Evolutionary conservation across 2,329 filamentous ascomycete genomes (phyloP).

Genomic region (Ascochyta rabiei): DNA sequence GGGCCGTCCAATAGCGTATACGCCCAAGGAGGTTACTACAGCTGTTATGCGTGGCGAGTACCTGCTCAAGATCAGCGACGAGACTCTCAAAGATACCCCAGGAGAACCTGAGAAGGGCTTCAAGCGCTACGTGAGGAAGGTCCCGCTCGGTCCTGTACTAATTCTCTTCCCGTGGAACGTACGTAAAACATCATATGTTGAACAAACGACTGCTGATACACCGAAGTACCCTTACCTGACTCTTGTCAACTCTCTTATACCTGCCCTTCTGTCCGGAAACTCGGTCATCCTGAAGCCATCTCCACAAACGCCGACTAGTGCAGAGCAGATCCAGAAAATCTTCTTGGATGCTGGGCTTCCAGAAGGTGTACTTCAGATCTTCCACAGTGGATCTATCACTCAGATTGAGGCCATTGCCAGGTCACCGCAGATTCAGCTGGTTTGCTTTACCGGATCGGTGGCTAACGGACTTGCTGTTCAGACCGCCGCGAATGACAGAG

Average conservation of each 20-base stretch:
- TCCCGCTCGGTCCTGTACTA: constrained; percentile 84
- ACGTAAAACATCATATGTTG: constrained; percentile 49
- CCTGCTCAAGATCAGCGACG: constrained; percentile 80
- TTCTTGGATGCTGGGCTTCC: constrained; percentile 84
- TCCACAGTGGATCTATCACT: constrained; percentile 81
- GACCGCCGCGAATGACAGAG: constrained; percentile 79
- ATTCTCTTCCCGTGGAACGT: constrained; percentile 97
- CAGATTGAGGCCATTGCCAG: constrained; percentile 80
- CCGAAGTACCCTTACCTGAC: constrained; percentile 90
- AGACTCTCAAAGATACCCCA: constrained; percentile 77
- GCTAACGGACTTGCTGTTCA: constrained; percentile 86
- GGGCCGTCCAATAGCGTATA: constrained; percentile 90
- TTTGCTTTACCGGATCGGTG: constrained; percentile 95
- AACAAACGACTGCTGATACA: constrained; percentile 21
- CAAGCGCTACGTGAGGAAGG: constrained; percentile 86
- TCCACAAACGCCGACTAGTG: constrained; percentile 91
- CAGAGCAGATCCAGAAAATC: constrained; percentile 77
- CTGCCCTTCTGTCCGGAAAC: constrained; percentile 89
- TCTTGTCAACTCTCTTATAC: constrained; percentile 88
- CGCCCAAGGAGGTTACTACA: constrained; percentile 80
- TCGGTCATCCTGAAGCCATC: constrained; percentile 93
- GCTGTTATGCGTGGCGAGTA: constrained; percentile 86
- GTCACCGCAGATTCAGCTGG: constrained; percentile 75
- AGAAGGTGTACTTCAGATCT: constrained; percentile 83
- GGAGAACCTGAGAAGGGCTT: constrained; percentile 88